Base-by-base conservation (phyloP, 2,329 filamentous ascomycete genomes). In the Byssothecium circinans region DNA sequence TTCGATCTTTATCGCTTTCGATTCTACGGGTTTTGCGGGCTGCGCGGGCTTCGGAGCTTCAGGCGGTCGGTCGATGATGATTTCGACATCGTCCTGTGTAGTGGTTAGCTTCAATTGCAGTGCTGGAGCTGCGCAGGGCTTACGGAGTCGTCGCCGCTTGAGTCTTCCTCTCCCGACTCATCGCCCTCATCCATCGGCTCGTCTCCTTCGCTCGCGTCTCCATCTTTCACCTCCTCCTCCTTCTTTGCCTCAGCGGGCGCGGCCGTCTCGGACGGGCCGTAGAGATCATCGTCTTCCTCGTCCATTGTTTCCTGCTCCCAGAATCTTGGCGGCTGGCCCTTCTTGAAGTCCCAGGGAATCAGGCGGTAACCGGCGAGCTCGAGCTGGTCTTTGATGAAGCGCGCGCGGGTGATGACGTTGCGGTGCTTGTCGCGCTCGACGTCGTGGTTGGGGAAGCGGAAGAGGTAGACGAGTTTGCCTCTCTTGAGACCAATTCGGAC, bases 281-380 rank as follows among this genome's bases (percentile, higher is more conserved):
- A 79, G 54, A 79, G 74, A 65, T 79, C 76, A 53, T 79, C 77
- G 49, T 79, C 77, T 53, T 79, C 77, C 52, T 78, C 76, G 33
- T 78, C 76, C 76, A 79, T 78, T 30, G 45, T 52, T 50, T 17
- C 18, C 23, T 50, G 41, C 25, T 52, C 51, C 56, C 54, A 59
- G 51, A 61, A 61, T 20, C 42, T 53, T 34, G 55, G 57, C 49
- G 53, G 58, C 47, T 57, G 42, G 47, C 49, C 48, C 45, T 58
- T 58, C 45, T 61, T 61, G 52, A 57, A 58, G 51, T 61, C 56
- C 56, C 58, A 61, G 39, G 58, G 58, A n/a, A 59, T 57, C 12
- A 57, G 50, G 17, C 47, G 49, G 48, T 59, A 61, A 15, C 58
- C 56, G 29, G 43, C 49, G 25, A 15, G 10, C 48, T 59, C 56